These are phyloP conservation scores for Volutella citrinella DNA, from an alignment of 2,329 filamentous ascomycete genomes.

Conservation along the genomic window DNA sequence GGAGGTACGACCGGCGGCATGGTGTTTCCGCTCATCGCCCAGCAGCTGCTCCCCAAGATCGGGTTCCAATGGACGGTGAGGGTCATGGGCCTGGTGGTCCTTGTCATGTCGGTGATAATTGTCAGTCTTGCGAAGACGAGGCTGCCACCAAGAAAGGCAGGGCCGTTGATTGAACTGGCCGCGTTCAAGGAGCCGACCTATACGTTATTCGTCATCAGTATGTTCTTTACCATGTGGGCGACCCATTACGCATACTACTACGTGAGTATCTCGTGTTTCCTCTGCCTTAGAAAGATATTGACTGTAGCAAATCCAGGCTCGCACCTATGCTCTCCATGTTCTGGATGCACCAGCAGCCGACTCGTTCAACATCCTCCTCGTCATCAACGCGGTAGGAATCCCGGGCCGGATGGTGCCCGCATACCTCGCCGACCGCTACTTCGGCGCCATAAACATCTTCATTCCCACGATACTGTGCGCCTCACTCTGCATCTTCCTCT, in stretches of 20 bases:
- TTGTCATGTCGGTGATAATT: slow-evolving; percentile 40
- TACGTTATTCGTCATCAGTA: slow-evolving; percentile 29
- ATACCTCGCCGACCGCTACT: slow-evolving; percentile 50
- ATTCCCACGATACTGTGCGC: slow-evolving; percentile 48
- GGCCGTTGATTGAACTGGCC: slow-evolving; percentile 46
- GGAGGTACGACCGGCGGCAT: slow-evolving; percentile 62
- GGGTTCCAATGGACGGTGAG: slow-evolving; percentile 66
- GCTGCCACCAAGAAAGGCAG: slow-evolving; percentile 45
- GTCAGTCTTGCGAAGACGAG: slow-evolving; percentile 44
- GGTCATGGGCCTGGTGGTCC: slow-evolving; percentile 57
- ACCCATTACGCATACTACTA: slow-evolving; percentile 50
- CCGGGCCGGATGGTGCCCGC: slow-evolving; percentile 53
- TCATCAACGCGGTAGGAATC: slow-evolving; percentile 58
- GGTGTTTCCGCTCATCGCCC: slow-evolving; percentile 58
- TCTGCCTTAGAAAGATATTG: too few relatives aligned
- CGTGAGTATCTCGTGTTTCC: slow-evolving; percentile 25
- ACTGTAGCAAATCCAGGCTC: slow-evolving; percentile 30
- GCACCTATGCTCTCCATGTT: slow-evolving; percentile 37
- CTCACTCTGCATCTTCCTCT: slow-evolving; percentile 45
- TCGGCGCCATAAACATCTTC: slow-evolving; percentile 55
- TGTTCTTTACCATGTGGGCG: slow-evolving; percentile 44
- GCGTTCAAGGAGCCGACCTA: slow-evolving; percentile 51
- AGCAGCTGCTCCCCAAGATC: slow-evolving; percentile 54
- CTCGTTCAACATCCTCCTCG: slow-evolving; percentile 56
- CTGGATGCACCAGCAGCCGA: slow-evolving; percentile 45